Conservation (phyloP, 2,329 filamentous ascomycete species). For the Venturia carpophila region DNA sequence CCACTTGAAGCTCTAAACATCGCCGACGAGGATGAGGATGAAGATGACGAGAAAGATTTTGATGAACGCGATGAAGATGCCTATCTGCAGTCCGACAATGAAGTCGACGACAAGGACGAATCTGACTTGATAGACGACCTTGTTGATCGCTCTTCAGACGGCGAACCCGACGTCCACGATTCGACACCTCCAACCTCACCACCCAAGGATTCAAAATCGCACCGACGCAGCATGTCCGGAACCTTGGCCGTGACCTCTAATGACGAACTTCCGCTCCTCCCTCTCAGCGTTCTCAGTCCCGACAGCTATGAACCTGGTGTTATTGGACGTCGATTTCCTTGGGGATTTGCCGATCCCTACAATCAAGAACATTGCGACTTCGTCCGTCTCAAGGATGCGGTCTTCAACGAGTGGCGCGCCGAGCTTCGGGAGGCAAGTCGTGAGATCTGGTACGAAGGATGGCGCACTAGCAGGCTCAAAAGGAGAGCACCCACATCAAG, state of each 20-base stretch:
- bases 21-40: conserved; percentile 66
- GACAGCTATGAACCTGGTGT: conserved; percentile 78
- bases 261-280: conserved; percentile 59
- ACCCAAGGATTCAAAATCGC: conserved; percentile 27
- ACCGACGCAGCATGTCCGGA: conserved; percentile 35
- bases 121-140: conserved; percentile 33
- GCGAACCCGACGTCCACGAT: conserved; percentile 31
- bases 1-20: conserved; percentile 79
- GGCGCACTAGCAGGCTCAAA: conserved; percentile 59
- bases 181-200: conserved; percentile 27
- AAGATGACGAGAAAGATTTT: conserved; percentile 44
- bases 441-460: conserved; percentile 91
- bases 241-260: conserved; percentile 33
- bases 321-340: conserved; percentile 83
- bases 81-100: conserved; percentile 33
- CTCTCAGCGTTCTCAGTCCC: conserved; percentile 87
- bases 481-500: conserved; percentile 15
- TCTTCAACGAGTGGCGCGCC: conserved; percentile 87
- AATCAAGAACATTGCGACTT: conserved; percentile 92
- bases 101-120: conserved; percentile 31
- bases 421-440: conserved; percentile 86
- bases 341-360: conserved; percentile 94
- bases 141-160: conserved; percentile 28
- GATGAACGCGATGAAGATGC: conserved; percentile 46
- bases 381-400: conserved; percentile 75